Base-by-base conservation (phyloP, 345 rosid genomes). In the Trapa incisa region DNA sequence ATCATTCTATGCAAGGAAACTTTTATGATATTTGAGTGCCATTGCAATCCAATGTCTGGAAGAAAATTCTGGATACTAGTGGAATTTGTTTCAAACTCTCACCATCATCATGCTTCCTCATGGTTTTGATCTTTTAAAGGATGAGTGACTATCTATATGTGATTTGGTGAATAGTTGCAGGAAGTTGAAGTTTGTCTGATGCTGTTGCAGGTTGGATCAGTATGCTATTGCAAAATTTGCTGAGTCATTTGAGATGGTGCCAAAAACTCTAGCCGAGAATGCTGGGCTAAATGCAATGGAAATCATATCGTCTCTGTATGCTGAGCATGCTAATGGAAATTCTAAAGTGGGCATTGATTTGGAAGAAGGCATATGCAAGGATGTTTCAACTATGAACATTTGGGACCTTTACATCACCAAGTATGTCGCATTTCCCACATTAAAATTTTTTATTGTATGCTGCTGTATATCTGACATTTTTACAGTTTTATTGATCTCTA, bases 201-300 rank as follows among this genome's bases (percentile, higher is more conserved):
- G 50, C 57, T 33, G 67, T 66, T 79, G 78, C 92, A 95, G 99
- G 74, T 81, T 95, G 85, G 96, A 95, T 80, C 96, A 91, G 73
- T 87, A 91, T 71, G 99, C 99, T 61, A 86, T 95, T 70, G 71
- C 96, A 36, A 95, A 95, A 71, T 95, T 89, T 76, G 97, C 97
- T 8, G 96, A 91, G 82, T 91, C 96, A 75, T 95, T 95, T 78
- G 97, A 95, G 87, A 85, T 91, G 93, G 84, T 95, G 43, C 97
- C 97, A 17, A 85, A 77, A 74, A 91, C 94, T 14, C 80, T 95
- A 61, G 88, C 96, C 37, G 99, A 95, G 74, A 95, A 91, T 78
- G 97, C 96, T 70, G 99, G 99, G 42, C 92, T 95, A 61, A 86
- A 91, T 76, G 88, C 97, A 11, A 85, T 91, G 96, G 97, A 95